These are phyloP conservation scores for Gnomoniopsis smithogilvyi DNA, from an alignment of 2,329 filamentous ascomycete genomes.

Conservation along the genomic window DNA sequence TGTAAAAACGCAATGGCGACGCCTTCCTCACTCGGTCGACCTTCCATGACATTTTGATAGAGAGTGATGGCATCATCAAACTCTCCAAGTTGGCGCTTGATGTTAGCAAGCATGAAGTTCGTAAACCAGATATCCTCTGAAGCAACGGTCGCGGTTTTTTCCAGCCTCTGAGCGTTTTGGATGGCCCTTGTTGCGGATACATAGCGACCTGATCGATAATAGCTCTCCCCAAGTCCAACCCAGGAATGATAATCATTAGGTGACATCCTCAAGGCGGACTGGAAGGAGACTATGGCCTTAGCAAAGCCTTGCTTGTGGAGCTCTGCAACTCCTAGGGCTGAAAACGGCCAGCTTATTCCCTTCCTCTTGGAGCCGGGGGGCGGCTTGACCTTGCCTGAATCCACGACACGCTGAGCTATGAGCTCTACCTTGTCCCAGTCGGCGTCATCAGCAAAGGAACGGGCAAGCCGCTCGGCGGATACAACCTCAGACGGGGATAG, in stretches of 20 bases:
- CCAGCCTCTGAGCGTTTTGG: slow-evolving; percentile 75
- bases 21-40: slow-evolving; percentile 73
- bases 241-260: slow-evolving; percentile 92
- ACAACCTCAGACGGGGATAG: slow-evolving; percentile 81
- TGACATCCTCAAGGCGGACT: slow-evolving; percentile 78
- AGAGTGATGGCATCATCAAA: slow-evolving; percentile 77
- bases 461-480: slow-evolving; percentile 83
- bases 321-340: slow-evolving; percentile 88
- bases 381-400: slow-evolving; percentile 89
- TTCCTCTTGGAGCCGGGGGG: slow-evolving; percentile 90
- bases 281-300: slow-evolving; percentile 87
- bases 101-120: slow-evolving; percentile 93
- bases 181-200: slow-evolving; percentile 94
- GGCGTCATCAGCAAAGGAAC: slow-evolving; percentile 79
- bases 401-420: slow-evolving; percentile 83
- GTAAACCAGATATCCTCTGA: slow-evolving; percentile 84
- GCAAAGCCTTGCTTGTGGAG: slow-evolving; percentile 90
- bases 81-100: slow-evolving; percentile 87
- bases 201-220: slow-evolving; percentile 88
- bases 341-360: slow-evolving; percentile 93
- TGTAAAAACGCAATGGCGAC: slow-evolving; percentile 86
- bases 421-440: slow-evolving; percentile 98
- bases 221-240: slow-evolving; percentile 95
- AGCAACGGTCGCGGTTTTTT: slow-evolving; percentile 47
- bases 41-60: slow-evolving; percentile 69